Conservation (phyloP, 2,329 filamentous ascomycete species). For the Alternaria sp. region DNA sequence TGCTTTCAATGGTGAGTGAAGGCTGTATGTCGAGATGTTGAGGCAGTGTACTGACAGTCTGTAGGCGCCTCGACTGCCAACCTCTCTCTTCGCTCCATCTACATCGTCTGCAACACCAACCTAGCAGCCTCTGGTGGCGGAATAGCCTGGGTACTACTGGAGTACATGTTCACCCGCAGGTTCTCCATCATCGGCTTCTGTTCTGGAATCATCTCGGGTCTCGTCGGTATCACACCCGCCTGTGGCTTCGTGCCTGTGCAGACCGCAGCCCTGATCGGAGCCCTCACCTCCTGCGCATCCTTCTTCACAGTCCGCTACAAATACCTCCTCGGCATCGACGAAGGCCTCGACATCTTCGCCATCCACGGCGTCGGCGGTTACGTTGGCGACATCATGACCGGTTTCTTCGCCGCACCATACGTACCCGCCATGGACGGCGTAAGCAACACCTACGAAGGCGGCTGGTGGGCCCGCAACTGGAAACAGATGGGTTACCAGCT, state of each 20-base stretch:
- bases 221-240: conserved; percentile 66
- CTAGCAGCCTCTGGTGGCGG: conserved; percentile 62
- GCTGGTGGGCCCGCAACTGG: conserved; percentile 60
- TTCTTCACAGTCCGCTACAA: conserved; percentile 57
- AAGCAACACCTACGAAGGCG: conserved; percentile 55
- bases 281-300: conserved; percentile 57
- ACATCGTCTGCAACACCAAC: conserved; percentile 66
- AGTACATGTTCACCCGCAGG: conserved; percentile 57
- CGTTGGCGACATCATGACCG: conserved; percentile 63
- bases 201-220: conserved; percentile 62
- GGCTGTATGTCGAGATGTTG: neutral
- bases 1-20: conserved; percentile 49
- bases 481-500: conserved; percentile 64
- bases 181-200: conserved; percentile 61
- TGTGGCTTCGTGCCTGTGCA: conserved; percentile 63
- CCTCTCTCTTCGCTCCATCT: conserved; percentile 59
- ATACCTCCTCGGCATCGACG: conserved; percentile 61
- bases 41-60: neutral
- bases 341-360: conserved; percentile 66
- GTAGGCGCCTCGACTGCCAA: conserved; percentile 54
- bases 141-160: conserved; percentile 61
- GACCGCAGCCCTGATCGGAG: conserved; percentile 59
- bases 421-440: conserved; percentile 61
- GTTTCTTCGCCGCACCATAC: conserved; percentile 60
- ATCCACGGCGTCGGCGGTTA: conserved; percentile 66